phyloP scores from a whole-genome alignment of 257 asterid genomes.

The Galeopsis tetrahit region DNA sequence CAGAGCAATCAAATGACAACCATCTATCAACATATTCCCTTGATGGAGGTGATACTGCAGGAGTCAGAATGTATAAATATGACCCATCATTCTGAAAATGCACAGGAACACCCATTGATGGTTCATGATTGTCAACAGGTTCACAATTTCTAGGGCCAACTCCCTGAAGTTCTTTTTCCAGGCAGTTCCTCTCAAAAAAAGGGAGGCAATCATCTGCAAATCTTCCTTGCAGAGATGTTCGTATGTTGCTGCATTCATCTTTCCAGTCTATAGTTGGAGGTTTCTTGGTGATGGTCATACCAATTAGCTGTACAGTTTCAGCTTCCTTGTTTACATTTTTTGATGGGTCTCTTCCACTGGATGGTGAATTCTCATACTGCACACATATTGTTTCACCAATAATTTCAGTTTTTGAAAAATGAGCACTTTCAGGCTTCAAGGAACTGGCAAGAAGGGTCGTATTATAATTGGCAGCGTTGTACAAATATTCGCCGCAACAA shows the following conservation, averaged over 20 bases:
- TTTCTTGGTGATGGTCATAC: slow-evolving; percentile 59
- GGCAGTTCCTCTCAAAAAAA: slow-evolving; percentile 54
- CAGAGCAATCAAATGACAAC: slow-evolving; percentile 48
- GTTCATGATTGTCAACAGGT: slow-evolving; percentile 38
- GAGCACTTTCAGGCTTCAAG: slow-evolving; percentile 36
- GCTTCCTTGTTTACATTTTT: slow-evolving; percentile 36
- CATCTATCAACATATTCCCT: slow-evolving; percentile 64
- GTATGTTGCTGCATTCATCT: slow-evolving; percentile 40
- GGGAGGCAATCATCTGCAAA: slow-evolving; percentile 50
- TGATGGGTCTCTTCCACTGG: slow-evolving; percentile 35
- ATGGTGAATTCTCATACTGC: slow-evolving; percentile 30
- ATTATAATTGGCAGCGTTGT: slow-evolving; percentile 33
- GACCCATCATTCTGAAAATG: slow-evolving; percentile 86
- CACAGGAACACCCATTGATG: slow-evolving; percentile 68
- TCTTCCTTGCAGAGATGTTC: slow-evolving; percentile 37
- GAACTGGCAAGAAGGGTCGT: slow-evolving; percentile 34
- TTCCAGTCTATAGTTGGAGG: slow-evolving; percentile 66
- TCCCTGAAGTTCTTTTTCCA: slow-evolving; percentile 40
- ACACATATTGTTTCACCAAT: slow-evolving; percentile 31
- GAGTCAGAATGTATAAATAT: slow-evolving; percentile 75
- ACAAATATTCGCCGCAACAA: slow-evolving; percentile 30
- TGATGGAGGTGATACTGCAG: slow-evolving; percentile 70
- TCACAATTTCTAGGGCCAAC: slow-evolving; percentile 37
- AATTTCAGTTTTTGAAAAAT: slow-evolving; percentile 23
- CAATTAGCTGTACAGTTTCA: slow-evolving; percentile 48